Conservation (phyloP, 2,329 filamentous ascomycete species). For the Colletotrichum echinochloae region DNA sequence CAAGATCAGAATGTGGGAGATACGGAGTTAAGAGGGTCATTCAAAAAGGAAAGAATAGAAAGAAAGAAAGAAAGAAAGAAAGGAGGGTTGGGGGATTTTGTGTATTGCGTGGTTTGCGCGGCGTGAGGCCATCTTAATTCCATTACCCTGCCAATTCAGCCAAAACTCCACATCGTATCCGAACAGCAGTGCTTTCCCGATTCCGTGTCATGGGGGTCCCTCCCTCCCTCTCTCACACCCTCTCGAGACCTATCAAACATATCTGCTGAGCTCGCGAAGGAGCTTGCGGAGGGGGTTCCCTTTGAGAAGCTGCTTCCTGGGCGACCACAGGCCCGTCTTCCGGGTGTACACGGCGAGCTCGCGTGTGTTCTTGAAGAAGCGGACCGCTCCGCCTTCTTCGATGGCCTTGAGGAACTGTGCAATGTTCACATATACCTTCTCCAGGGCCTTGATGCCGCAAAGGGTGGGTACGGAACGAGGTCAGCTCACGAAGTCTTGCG, state of each 20-base stretch:
- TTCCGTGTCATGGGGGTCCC: neutral
- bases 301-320: constrained; percentile 56
- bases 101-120: constrained; percentile 16
- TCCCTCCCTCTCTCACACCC: neutral
- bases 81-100: neutral
- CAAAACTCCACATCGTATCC: neutral
- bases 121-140: constrained; percentile 15
- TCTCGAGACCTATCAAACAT: neutral
- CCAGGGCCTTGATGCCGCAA: constrained; percentile 51
- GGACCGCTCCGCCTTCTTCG: constrained; percentile 44
- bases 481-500: neutral
- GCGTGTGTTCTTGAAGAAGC: constrained; percentile 48
- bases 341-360: constrained; percentile 54
- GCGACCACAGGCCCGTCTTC: constrained; percentile 55
- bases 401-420: constrained; percentile 58
- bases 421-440: constrained; percentile 61
- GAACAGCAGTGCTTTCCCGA: neutral
- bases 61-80: too few species aligned
- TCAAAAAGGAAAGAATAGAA: neutral
- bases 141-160: neutral
- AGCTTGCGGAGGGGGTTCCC: constrained; percentile 55
- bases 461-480: neutral
- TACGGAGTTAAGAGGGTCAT: constrained; percentile 65
- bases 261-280: constrained; percentile 42
- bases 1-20: constrained; percentile 92